A percentile compares a stretch with the other conserved stretches of the same genome.
Conservation (phyloP, 352 stramenopile species). For the Phytophthora idaei region DNA sequence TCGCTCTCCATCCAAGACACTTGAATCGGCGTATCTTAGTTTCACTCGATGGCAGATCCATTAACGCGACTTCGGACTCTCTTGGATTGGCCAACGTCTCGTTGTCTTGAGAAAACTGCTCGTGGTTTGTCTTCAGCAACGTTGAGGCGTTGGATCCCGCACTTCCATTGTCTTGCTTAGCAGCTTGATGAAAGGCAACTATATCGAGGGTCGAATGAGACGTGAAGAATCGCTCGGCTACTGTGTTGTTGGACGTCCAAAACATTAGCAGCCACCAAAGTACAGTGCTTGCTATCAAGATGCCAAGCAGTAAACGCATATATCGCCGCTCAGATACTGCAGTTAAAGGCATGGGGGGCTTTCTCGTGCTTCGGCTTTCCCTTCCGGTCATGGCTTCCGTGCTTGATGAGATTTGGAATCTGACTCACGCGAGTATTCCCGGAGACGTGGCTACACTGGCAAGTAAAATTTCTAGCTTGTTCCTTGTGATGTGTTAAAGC, state of each 20-base stretch:
- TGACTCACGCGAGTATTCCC: not conserved
- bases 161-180: not conserved
- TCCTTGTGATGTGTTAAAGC: too few species aligned
- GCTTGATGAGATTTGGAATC: not conserved
- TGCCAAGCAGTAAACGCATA: constrained; percentile 1
- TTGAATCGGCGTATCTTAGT: constrained; percentile 20
- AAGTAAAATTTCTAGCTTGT: too few species aligned
- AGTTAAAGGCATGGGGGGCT: not conserved
- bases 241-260: not conserved
- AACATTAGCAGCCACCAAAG: constrained; percentile 10
- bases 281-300: constrained; percentile 1
- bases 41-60: constrained; percentile 3
- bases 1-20: constrained; percentile 69
- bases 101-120: not conserved
- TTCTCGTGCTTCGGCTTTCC: not conserved
- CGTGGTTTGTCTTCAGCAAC: not conserved
- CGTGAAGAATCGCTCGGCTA: not conserved
- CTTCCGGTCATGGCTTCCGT: not conserved
- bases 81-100: not conserved
- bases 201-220: not conserved
- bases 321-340: constrained; percentile 11
- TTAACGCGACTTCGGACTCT: not conserved
- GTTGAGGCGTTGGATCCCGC: not conserved
- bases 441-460: too few species aligned
- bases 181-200: not conserved